Percentiles rank a stretch among this genome's conserved stretches.
phyloP scores from a whole-genome alignment of 2,329 filamentous ascomycete genomes.

The Aureobasidium mangrovei region DNA sequence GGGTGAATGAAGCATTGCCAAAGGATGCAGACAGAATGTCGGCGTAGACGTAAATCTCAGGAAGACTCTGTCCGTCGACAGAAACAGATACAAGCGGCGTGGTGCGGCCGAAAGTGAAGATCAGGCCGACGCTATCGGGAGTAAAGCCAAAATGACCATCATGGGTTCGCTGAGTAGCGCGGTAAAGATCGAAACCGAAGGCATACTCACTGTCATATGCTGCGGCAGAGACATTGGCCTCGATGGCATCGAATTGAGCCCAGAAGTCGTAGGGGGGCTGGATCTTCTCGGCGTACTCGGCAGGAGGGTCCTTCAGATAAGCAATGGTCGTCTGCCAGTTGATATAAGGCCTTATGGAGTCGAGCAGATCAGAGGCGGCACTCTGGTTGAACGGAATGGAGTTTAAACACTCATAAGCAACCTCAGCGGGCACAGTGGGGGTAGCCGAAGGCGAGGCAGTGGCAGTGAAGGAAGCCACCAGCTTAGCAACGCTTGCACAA shows the following conservation, averaged over 20 bases:
- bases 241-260: slow-evolving; percentile 31
- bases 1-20: slow-evolving; percentile 32
- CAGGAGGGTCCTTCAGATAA: slow-evolving; percentile 37
- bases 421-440: slow-evolving; percentile 34
- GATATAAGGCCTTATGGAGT: slow-evolving; percentile 37
- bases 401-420: slow-evolving; percentile 40
- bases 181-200: slow-evolving; percentile 44
- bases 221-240: slow-evolving; percentile 29
- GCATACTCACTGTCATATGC: slow-evolving; percentile 35
- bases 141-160: slow-evolving; percentile 56
- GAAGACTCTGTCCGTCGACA: slow-evolving; percentile 48
- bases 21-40: slow-evolving; percentile 37
- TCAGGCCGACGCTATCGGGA: slow-evolving; percentile 43
- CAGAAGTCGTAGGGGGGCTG: slow-evolving; percentile 36
- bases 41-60: slow-evolving; percentile 47
- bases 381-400: slow-evolving; percentile 38
- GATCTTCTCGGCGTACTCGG: slow-evolving; percentile 35
- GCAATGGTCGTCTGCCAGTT: slow-evolving; percentile 38
- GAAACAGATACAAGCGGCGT: slow-evolving; percentile 52
- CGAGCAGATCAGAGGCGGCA: slow-evolving; percentile 31
- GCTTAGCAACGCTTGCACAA: slow-evolving; percentile 22
- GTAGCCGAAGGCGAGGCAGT: slow-evolving; percentile 20
- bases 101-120: slow-evolving; percentile 44
- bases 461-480: slow-evolving; percentile 20
- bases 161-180: slow-evolving; percentile 46